These are phyloP conservation scores for Scheffersomyces titani DNA, from an alignment of 1,139 yeast genomes.

Conservation along the genomic window DNA sequence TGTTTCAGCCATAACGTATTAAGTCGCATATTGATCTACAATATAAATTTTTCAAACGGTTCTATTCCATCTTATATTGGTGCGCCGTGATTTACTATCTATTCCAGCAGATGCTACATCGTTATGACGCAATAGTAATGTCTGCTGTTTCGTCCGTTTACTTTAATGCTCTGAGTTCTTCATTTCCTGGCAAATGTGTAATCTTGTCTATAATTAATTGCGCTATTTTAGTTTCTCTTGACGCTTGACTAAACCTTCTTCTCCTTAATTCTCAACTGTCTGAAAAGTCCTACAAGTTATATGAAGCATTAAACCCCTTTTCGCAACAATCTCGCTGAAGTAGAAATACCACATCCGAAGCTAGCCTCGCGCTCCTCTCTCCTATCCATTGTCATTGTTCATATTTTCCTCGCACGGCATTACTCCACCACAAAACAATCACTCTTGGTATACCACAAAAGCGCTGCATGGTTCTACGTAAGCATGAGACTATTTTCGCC, in stretches of 20 bases:
- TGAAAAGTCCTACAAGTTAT: not conserved
- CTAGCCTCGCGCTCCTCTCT: not conserved
- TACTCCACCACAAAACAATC: not conserved
- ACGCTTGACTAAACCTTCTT: not conserved
- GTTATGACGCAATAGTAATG: not conserved
- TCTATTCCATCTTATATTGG: not conserved
- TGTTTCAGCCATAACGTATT: not conserved
- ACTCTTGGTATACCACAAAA: too few relatives aligned
- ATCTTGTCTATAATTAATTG: not conserved
- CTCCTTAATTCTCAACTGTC: too few relatives aligned
- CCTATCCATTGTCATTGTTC: not conserved
- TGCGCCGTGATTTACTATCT: not conserved
- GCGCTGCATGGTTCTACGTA: not conserved
- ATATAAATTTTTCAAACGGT: too few relatives aligned
- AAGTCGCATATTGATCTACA: not conserved
- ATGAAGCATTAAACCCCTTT: too few relatives aligned
- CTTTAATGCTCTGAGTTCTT: not conserved
- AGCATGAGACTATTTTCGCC: conserved; percentile 18
- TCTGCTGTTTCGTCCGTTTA: not conserved
- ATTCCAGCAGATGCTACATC: not conserved
- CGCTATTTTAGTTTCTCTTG: not conserved
- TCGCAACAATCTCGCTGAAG: not conserved
- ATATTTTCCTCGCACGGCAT: not conserved
- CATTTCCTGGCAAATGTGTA: not conserved
- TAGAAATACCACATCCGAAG: not conserved